Evolutionary conservation across 805 yeast species (phyloP).

Genomic region (Suhomyces sp.): DNA sequence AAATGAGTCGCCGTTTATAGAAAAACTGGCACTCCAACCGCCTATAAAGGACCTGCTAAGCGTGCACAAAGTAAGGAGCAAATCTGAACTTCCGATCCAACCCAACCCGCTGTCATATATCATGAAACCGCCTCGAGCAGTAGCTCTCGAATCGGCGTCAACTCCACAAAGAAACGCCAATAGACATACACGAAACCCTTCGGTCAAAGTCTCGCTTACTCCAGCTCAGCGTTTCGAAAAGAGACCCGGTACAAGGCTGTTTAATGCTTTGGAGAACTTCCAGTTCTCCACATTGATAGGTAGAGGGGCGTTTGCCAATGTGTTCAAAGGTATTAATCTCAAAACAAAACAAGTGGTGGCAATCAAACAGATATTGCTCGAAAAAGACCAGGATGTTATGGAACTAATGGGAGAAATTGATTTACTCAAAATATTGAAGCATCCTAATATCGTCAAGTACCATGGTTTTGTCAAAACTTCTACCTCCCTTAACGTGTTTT

Average conservation of each 20-base stretch:
- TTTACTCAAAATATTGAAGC: conserved; percentile 59
- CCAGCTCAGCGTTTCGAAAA: conserved; percentile 54
- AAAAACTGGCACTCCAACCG: conserved; percentile 3
- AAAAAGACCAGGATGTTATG: conserved; percentile 41
- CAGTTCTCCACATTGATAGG: conserved; percentile 67
- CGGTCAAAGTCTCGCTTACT: conserved; percentile 42
- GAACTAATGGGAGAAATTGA: conserved; percentile 66
- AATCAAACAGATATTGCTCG: conserved; percentile 71
- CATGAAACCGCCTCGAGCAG: not conserved
- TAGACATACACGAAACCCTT: conserved; percentile 21
- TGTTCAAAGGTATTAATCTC: conserved; percentile 69
- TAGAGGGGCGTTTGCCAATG: conserved; percentile 88
- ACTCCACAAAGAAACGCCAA: conserved; percentile 2
- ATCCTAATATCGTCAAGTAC: conserved; percentile 65
- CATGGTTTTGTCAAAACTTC: conserved; percentile 62
- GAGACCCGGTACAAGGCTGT: conserved; percentile 34
- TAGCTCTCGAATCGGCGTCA: not conserved
- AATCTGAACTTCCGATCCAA: not conserved
- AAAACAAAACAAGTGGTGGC: conserved; percentile 71
- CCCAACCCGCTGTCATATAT: not conserved
- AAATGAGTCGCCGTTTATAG: conserved; percentile 19
- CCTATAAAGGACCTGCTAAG: not conserved
- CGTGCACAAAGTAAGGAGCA: conserved; percentile 4
- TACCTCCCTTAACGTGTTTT: conserved; percentile 51
- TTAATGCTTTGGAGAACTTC: conserved; percentile 47